phyloP scores from a whole-genome alignment of 768 basidiomycete genomes.

The Amanita phalloides region DNA sequence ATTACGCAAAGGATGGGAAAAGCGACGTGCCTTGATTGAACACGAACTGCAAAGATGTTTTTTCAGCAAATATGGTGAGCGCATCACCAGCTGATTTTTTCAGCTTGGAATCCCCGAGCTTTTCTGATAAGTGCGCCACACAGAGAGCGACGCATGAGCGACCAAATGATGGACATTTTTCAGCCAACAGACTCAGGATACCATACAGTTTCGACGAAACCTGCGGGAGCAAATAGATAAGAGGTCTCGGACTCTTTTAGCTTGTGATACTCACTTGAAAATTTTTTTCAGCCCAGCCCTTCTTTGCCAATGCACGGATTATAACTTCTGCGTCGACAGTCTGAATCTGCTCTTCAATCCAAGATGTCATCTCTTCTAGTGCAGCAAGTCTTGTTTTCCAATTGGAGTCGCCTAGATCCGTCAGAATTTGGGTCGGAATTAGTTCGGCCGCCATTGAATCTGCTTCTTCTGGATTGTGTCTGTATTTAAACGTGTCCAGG shows the following conservation, averaged over 20 bases:
- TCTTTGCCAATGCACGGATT: conserved; percentile 80
- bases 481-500: conserved; percentile 85
- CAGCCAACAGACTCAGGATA: conserved; percentile 62
- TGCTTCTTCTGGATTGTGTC: conserved; percentile 86
- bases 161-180: conserved; percentile 74
- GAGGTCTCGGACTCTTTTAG: background rate
- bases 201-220: conserved; percentile 87
- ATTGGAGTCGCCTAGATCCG: conserved; percentile 73
- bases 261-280: conserved; percentile 59
- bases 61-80: conserved; percentile 77
- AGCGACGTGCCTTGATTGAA: conserved; percentile 68
- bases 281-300: conserved; percentile 98
- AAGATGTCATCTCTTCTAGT: conserved; percentile 73
- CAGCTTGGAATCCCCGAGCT: conserved; percentile 91
- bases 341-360: conserved; percentile 63
- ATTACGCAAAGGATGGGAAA: background rate
- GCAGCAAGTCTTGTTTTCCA: conserved; percentile 91
- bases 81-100: conserved; percentile 95
- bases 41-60: conserved; percentile 89
- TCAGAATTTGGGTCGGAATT: conserved; percentile 61
- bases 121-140: conserved; percentile 79
- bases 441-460: conserved; percentile 64
- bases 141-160: conserved; percentile 76
- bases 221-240: conserved; percentile 26
- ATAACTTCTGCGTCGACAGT: conserved; percentile 81